These are phyloP conservation scores for Plectosphaerella plurivora DNA, from an alignment of 2,329 filamentous ascomycete species.

Conservation along the genomic window DNA sequence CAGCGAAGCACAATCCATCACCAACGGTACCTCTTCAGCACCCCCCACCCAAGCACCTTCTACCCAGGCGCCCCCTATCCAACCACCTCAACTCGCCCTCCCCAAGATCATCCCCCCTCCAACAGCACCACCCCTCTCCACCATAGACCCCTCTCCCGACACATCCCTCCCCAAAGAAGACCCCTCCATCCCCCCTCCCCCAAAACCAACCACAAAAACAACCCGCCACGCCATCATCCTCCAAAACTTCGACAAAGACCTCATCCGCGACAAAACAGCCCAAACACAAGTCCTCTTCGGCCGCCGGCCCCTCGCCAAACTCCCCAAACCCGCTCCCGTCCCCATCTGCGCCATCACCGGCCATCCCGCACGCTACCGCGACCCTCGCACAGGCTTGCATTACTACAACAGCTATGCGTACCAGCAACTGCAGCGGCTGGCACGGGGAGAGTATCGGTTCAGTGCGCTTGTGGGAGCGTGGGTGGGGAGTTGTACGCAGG, in stretches of 20 bases:
- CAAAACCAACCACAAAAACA: conserved; percentile 26
- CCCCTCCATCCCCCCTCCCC: conserved; percentile 3
- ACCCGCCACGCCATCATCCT: conserved; percentile 55
- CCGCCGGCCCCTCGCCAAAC: conserved; percentile 49
- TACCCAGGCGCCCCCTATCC: conserved; percentile 6
- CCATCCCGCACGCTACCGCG: conserved; percentile 74
- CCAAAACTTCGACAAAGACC: conserved; percentile 55
- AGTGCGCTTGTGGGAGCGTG: conserved; percentile 78
- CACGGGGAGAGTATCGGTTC: conserved; percentile 74
- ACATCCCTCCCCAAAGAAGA: conserved; percentile 1
- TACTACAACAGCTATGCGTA: conserved; percentile 80
- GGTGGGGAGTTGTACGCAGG: conserved; percentile 62
- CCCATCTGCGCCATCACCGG: conserved; percentile 78
- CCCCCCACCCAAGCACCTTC: conserved; percentile 13
- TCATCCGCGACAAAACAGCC: conserved; percentile 50
- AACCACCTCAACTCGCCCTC: conserved; percentile 1
- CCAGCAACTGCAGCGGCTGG: conserved; percentile 71
- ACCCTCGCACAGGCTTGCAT: conserved; percentile 77
- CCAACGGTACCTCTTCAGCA: conserved; percentile 15
- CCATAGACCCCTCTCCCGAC: neutral
- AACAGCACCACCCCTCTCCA: neutral
- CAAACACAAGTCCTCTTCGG: conserved; percentile 57
- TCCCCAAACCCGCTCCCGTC: conserved; percentile 46
- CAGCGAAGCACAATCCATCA: conserved; percentile 10
- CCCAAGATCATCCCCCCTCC: neutral